phyloP scores from a whole-genome alignment of 441 rosid species.

The Capsella rubella region DNA sequence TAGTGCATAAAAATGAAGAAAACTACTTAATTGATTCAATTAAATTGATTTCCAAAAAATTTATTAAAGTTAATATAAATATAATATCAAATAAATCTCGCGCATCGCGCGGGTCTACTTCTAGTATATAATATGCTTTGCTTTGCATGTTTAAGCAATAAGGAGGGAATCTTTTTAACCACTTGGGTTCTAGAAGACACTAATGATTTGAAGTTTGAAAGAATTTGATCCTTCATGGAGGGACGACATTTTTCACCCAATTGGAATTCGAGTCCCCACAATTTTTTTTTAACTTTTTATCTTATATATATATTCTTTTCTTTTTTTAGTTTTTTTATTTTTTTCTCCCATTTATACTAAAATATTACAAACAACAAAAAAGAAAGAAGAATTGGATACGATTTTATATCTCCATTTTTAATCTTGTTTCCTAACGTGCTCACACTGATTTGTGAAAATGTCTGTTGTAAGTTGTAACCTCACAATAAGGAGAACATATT shows the following conservation, averaged over 20 bases:
- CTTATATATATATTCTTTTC: slow-evolving; percentile 1
- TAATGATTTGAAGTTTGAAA: slow-evolving; percentile 47
- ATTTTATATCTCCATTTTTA: slow-evolving; percentile 26
- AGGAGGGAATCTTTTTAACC: slow-evolving; percentile 37
- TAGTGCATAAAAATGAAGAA: too few relatives aligned
- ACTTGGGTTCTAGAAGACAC: slow-evolving; percentile 46
- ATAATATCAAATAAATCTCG: too few relatives aligned
- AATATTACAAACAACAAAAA: background rate
- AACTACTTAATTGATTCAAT: too few relatives aligned
- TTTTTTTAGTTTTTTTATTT: background rate
- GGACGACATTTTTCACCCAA: slow-evolving; percentile 47
- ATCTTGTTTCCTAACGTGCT: slow-evolving; percentile 38
- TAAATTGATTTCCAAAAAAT: too few relatives aligned
- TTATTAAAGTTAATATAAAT: too few relatives aligned
- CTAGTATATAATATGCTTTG: slow-evolving; percentile 18
- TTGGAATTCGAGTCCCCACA: slow-evolving; percentile 46
- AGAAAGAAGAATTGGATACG: slow-evolving; percentile 22
- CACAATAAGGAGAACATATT: slow-evolving; percentile 26
- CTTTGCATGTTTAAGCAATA: slow-evolving; percentile 32
- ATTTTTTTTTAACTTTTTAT: slow-evolving; percentile 26
- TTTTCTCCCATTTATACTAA: slow-evolving; percentile 21
- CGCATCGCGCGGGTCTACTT: too few relatives aligned
- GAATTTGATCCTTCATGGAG: slow-evolving; percentile 45
- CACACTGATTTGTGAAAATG: slow-evolving; percentile 35
- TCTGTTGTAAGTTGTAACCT: slow-evolving; percentile 19